A percentile compares a stretch with the other conserved stretches of the same genome.
Conservation (phyloP, 1,284 basidiomycete species). For the Schizopora paradoxa region DNA sequence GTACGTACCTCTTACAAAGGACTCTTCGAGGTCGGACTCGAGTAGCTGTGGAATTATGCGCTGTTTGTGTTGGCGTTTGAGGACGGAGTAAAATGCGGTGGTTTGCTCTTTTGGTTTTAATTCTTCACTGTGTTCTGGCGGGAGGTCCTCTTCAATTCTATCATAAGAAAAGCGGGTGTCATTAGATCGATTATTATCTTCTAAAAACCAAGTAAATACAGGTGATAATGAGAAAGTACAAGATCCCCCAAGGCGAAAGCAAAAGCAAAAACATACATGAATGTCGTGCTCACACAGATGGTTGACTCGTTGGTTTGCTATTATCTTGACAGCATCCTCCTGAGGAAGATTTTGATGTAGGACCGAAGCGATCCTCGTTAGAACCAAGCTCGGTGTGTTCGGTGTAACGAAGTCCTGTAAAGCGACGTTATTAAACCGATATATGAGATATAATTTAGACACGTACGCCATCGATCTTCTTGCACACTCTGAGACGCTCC, state of each 20-base stretch:
- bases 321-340: too few relatives aligned
- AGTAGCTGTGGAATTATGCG: slow-evolving; percentile 58
- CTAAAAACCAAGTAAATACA: too few relatives aligned
- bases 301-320: background rate
- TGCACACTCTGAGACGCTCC: slow-evolving; percentile 21
- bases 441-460: slow-evolving; percentile 8
- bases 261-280: slow-evolving; percentile 12
- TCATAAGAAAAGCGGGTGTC: too few relatives aligned
- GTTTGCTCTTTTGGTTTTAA: too few relatives aligned
- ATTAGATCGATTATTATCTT: too few relatives aligned
- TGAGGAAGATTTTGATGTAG: too few relatives aligned
- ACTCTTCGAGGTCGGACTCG: slow-evolving; percentile 71
- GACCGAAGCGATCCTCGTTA: too few relatives aligned
- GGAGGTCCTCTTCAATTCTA: too few relatives aligned
- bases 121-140: too few relatives aligned
- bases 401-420: slow-evolving; percentile 55
- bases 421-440: background rate
- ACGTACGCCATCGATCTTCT: slow-evolving; percentile 48
- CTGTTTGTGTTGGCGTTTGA: slow-evolving; percentile 60
- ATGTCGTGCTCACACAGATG: slow-evolving; percentile 30
- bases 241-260: too few relatives aligned
- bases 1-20: slow-evolving; percentile 66
- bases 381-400: slow-evolving; percentile 69
- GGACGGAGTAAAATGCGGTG: slow-evolving; percentile 62
- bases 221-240: too few relatives aligned